These are phyloP conservation scores for Malus domestica DNA, from an alignment of 306 rosid genomes.

Conservation along the genomic window ASM211411v1 NC_041797.1:13555501-13556000, in stretches of 20 bases:
- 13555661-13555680: conserved; percentile 88
- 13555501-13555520: conserved; percentile 88
- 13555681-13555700: conserved; percentile 62
- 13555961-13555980: conserved; percentile 61
- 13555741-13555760: conserved; percentile 49
- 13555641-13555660: conserved; percentile 88
- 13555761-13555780: not conserved
- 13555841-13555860: not conserved
- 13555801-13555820: not conserved
- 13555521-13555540: conserved; percentile 98
- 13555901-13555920: not conserved
- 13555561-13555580: conserved; percentile 71
- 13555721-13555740: conserved; percentile 80
- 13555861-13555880: not conserved
- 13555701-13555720: conserved; percentile 60
- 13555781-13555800: not conserved
- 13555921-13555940: not conserved
- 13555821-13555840: not conserved
- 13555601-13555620: conserved; percentile 70
- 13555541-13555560: conserved; percentile 79
- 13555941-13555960: conserved; percentile 16
- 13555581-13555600: conserved; percentile 63
- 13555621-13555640: conserved; percentile 92
- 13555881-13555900: not conserved
- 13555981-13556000: conserved; percentile 42